Percentiles rank a stretch among this genome's conserved stretches.
Conservation (phyloP, 2,329 filamentous ascomycete species). For the Fusarium temperatum region DNA sequence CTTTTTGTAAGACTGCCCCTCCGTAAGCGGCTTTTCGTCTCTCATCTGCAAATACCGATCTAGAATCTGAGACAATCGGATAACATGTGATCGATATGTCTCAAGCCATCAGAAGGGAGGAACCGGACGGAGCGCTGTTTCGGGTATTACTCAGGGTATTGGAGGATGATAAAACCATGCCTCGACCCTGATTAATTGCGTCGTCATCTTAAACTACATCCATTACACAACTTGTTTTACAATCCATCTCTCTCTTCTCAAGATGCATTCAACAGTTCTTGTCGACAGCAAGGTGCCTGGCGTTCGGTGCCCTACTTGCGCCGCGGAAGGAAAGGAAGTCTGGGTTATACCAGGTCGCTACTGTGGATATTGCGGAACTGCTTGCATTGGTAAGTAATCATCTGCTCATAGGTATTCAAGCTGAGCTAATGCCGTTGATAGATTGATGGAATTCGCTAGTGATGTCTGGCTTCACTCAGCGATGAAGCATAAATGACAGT, state of each 20-base stretch:
- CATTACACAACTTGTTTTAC: too few relatives aligned
- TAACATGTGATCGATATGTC: not conserved
- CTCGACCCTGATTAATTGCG: fast-evolving
- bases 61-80: not conserved
- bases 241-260: not conserved
- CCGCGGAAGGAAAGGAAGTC: not conserved
- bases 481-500: not conserved
- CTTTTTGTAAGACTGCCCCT: not conserved
- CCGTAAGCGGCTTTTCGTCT: not conserved
- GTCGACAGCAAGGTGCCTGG: not conserved
- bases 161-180: not conserved
- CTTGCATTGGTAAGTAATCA: not conserved
- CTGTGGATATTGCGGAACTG: not conserved
- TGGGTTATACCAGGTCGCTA: not conserved
- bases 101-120: not conserved
- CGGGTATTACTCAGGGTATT: not conserved
- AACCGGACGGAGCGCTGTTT: not conserved
- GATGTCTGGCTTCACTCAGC: not conserved
- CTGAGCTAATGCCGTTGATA: not conserved
- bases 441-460: not conserved
- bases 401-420: too few relatives aligned
- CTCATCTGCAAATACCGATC: not conserved
- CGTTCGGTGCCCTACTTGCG: not conserved
- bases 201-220: too few relatives aligned
- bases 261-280: not conserved